phyloP scores from a whole-genome alignment of 768 basidiomycete genomes.

The Pisolithus tinctorius region DNA sequence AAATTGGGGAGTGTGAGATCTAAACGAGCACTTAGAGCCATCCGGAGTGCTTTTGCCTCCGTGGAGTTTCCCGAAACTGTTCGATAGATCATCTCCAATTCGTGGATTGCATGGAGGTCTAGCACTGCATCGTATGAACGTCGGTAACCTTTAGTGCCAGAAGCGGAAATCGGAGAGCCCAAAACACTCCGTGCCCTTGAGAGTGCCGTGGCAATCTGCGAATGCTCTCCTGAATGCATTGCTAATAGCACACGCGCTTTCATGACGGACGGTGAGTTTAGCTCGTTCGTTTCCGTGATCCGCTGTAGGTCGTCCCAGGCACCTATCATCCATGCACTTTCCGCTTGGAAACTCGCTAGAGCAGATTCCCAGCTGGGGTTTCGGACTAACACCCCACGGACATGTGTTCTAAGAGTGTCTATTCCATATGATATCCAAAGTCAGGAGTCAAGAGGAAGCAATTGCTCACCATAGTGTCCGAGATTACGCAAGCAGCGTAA shows the following conservation, averaged over 20 bases:
- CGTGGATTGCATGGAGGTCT: constrained; percentile 79
- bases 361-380: constrained; percentile 77
- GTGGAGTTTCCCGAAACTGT: constrained; percentile 34
- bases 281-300: constrained; percentile 45
- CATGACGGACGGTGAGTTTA: constrained; percentile 54
- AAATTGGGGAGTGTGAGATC: constrained; percentile 81
- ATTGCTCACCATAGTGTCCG: constrained; percentile 87
- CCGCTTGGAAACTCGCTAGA: constrained; percentile 79
- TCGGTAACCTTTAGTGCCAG: constrained; percentile 73
- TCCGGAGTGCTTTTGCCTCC: constrained; percentile 32
- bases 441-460: background rate
- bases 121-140: constrained; percentile 83
- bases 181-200: constrained; percentile 62
- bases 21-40: constrained; percentile 56
- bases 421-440: constrained; percentile 4
- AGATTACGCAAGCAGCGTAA: constrained; percentile 87
- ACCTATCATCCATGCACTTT: constrained; percentile 94
- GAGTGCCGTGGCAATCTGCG: constrained; percentile 43
- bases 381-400: constrained; percentile 79
- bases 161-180: constrained; percentile 77
- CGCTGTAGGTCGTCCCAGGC: constrained; percentile 81
- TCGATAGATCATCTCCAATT: constrained; percentile 64
- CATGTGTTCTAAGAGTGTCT: constrained; percentile 95
- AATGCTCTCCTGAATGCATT: constrained; percentile 52
- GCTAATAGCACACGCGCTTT: constrained; percentile 79